Evolutionary conservation across 1,284 basidiomycete species (phyloP), one percentile per base, ranked within the genome.

Genomic region (Ceratobasidium sp.): DNA sequence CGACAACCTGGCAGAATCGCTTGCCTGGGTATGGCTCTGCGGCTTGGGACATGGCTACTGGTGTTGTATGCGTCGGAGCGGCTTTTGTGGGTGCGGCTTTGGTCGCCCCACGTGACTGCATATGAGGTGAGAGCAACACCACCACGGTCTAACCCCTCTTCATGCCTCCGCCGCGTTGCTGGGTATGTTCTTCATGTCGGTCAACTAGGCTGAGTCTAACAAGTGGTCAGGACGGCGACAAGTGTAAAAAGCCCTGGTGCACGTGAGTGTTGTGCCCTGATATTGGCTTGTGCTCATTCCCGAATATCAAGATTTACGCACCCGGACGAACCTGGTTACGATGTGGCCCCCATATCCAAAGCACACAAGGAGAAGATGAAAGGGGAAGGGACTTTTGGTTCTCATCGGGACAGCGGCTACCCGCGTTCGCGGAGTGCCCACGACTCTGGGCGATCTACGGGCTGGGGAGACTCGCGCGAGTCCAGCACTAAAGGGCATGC

Each of bases 1-100:
- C 89, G 81, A 93, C 90, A 74, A 93, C 86, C 79, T 93, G 92
- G 80, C 90, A 92, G 74, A 92, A 84, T 48, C 91, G 87, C 81
- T 88, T 89, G 11, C 85, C 83, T 74, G 83, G 79, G 82, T 84
- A 68, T 76, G 82, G 81, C 2, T 61, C 59, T 39, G 59, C 4
- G 59, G 31, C n/a, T 61, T 79, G 79, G 78, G 81, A 80, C 81
- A 82, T 83, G 41, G 24, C 16, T 61, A 53, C 49, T 24, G 5
- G 64, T 37, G 43, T 53, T 61, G 65, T 59, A 71, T 54, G 58
- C 74, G 64, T 27, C 53, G 19, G 39, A 37, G 53, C 49, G 53
- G 49, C n/a, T 31, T 39, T 69, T 49, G 64, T 66, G 48, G 41
- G n/a, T 39, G 14, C n/a, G 56, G 39, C 2, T 37, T 22, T 69